phyloP scores from a whole-genome alignment of 305 asterid species.

The Fraxinus dipetala region DNA sequence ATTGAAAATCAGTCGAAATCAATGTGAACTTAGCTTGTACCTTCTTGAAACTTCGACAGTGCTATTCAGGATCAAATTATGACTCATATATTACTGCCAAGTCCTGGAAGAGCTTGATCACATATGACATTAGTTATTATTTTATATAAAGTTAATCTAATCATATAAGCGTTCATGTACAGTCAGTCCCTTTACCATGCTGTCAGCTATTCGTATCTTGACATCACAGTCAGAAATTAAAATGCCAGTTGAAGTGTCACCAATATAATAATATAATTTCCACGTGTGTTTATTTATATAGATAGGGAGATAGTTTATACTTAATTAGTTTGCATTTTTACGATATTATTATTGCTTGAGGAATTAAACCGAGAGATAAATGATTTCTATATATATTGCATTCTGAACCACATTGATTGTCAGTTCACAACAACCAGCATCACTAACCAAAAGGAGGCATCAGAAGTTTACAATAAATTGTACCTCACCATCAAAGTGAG shows the following conservation, averaged over 20 bases:
- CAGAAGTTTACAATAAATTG: neutral
- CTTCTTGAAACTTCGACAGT: neutral
- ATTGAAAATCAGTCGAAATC: conserved; percentile 1
- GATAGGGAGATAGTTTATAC: neutral
- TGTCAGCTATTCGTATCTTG: neutral
- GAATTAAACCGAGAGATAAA: neutral
- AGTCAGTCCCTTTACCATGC: neutral
- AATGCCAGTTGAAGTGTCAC: neutral
- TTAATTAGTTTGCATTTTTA: neutral
- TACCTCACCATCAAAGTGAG: conserved; percentile 80
- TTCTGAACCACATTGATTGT: neutral
- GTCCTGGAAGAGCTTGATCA: neutral
- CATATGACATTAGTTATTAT: neutral
- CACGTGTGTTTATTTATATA: neutral
- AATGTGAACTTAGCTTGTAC: neutral
- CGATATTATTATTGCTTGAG: neutral
- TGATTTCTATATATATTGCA: neutral
- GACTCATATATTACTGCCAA: neutral
- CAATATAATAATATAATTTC: neutral
- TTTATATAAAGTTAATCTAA: neutral
- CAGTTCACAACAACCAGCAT: neutral
- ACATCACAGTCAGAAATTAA: neutral
- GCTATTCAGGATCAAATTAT: neutral
- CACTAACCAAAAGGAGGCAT: neutral
- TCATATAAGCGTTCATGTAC: neutral